These are phyloP conservation scores for Kwoniella europaea DNA, from an alignment of 768 basidiomycete species.

Conservation along the genomic window DNA sequence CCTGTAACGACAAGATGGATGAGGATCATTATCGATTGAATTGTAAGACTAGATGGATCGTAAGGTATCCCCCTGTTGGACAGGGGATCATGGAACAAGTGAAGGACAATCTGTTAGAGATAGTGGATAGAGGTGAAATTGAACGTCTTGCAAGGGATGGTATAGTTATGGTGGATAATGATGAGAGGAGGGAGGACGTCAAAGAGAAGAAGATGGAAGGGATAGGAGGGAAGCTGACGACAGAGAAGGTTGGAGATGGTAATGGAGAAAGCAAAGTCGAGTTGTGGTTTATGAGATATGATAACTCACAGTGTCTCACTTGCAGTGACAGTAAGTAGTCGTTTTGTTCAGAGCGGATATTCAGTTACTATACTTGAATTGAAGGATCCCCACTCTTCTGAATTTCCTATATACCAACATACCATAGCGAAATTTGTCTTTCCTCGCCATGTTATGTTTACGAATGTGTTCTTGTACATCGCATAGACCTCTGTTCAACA, in stretches of 20 bases:
- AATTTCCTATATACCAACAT: too few species aligned
- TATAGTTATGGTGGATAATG: background rate
- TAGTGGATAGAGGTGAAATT: background rate
- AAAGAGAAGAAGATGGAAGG: background rate
- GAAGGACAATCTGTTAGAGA: background rate
- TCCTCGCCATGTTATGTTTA: too few species aligned
- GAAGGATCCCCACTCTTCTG: too few species aligned
- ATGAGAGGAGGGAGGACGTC: background rate
- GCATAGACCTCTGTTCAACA: too few species aligned
- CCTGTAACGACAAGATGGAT: background rate
- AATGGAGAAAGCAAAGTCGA: background rate
- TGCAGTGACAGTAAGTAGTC: too few species aligned
- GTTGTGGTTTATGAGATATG: background rate
- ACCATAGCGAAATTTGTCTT: too few species aligned
- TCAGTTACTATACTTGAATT: too few species aligned
- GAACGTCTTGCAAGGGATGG: background rate
- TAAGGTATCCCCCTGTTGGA: background rate
- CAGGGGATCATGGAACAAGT: background rate
- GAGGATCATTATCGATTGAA: background rate
- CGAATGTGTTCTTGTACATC: too few species aligned
- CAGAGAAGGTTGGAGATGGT: background rate
- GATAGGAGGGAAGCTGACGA: background rate
- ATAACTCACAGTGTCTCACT: background rate
- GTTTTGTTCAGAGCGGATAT: too few species aligned
- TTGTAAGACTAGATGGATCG: background rate